Evolutionary conservation across 805 yeast genomes (phyloP).

Genomic region (Yamadazyma laniorum): DNA sequence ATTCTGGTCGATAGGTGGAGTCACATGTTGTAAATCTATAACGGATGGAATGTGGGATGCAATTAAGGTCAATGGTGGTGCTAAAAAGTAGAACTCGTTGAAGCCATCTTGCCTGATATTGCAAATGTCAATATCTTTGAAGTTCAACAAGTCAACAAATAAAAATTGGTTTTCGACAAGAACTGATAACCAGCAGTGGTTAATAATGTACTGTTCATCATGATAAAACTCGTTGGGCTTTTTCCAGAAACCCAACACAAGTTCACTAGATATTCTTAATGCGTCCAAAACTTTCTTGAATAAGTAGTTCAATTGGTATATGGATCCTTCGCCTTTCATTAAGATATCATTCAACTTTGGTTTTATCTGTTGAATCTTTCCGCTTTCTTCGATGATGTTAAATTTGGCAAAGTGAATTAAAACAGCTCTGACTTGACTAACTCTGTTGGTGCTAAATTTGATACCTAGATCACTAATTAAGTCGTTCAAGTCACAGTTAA

Average conservation of each 20-base stretch:
- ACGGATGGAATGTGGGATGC: conserved; percentile 85
- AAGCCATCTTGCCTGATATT: conserved; percentile 26
- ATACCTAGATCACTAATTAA: conserved; percentile 41
- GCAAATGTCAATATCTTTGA: conserved; percentile 32
- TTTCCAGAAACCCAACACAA: conserved; percentile 81
- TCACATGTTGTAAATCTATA: conserved; percentile 77
- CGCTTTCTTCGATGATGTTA: conserved; percentile 42
- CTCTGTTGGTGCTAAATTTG: conserved; percentile 36
- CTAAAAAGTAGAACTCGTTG: conserved; percentile 69
- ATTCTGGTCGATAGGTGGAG: conserved; percentile 78
- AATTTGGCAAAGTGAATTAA: conserved; percentile 69
- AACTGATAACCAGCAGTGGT: conserved; percentile 89
- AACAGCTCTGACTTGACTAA: conserved; percentile 58
- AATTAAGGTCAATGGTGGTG: conserved; percentile 71
- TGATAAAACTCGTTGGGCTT: conserved; percentile 64
- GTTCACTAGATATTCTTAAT: conserved; percentile 69
- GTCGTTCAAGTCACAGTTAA: conserved; percentile 36
- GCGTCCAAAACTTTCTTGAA: conserved; percentile 71
- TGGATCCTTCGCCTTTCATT: conserved; percentile 51
- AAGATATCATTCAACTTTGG: conserved; percentile 45
- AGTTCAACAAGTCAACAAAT: conserved; percentile 60
- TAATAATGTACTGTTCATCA: conserved; percentile 52
- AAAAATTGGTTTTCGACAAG: conserved; percentile 75
- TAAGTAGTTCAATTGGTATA: conserved; percentile 74
- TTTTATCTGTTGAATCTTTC: conserved; percentile 35